These are phyloP conservation scores for Hysterangium stoloniferum DNA, from an alignment of 768 basidiomycete genomes.

Conservation along the genomic window DNA sequence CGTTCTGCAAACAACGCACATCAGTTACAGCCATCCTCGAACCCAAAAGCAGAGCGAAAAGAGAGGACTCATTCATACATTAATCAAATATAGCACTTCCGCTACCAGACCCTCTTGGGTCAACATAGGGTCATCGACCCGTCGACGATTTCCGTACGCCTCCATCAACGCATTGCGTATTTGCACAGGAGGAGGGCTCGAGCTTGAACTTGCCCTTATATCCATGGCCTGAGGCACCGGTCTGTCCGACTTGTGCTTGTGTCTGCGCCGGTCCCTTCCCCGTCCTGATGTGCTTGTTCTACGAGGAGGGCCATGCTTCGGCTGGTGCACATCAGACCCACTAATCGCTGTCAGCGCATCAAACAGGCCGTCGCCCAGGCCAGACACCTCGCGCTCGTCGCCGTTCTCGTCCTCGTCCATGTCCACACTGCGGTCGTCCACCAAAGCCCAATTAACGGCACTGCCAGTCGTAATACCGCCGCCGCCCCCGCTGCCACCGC, in stretches of 20 bases:
- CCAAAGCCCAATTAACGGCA: conserved; percentile 10
- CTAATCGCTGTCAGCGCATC: conserved; percentile 7
- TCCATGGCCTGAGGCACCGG: neutral
- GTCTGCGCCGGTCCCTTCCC: neutral
- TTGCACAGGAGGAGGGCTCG: conserved; percentile 5
- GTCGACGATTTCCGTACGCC: neutral
- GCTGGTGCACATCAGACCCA: conserved; percentile 1
- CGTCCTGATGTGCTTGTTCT: neutral
- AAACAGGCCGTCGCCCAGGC: conserved; percentile 8
- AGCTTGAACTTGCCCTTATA: conserved; percentile 1
- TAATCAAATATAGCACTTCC: conserved; percentile 10
- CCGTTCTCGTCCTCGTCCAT: conserved; percentile 3
- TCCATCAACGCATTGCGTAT: conserved; percentile 6
- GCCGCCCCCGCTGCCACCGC: neutral
- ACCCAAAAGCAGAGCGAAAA: neutral
- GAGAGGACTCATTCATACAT: neutral
- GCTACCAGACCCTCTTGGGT: neutral
- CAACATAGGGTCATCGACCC: neutral
- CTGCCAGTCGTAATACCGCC: too few species aligned
- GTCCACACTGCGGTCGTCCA: conserved; percentile 7
- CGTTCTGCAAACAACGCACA: conserved; percentile 5
- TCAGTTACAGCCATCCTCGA: neutral
- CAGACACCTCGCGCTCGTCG: neutral
- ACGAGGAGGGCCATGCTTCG: neutral
- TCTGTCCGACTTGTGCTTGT: neutral